Base-by-base conservation (phyloP, 1,139 yeast species). In the Nakaseomyces kungkrabaensis region DNA sequence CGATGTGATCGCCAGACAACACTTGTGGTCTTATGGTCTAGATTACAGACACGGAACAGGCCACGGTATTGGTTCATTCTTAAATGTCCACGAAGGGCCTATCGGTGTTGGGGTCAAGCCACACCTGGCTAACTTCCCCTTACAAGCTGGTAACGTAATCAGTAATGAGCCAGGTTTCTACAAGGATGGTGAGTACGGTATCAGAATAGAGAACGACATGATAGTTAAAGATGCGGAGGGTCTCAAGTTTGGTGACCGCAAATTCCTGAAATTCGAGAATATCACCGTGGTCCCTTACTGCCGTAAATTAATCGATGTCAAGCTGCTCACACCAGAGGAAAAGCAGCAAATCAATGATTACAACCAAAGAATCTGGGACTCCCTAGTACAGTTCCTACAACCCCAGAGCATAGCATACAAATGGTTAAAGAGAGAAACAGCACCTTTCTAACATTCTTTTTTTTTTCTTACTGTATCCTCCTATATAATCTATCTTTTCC, bases 31-130 rank as follows among this genome's bases (percentile, higher is more conserved):
- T 38, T 68, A 80, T 48, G 97, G 97, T 1, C 73, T 92, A 50
- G 97, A 94, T 68, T 94, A 92, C 68, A 81, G 85, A 50, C 99
- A 94, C 67, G 97, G 98, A 31, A 94, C 98, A 1, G 94, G 97
- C 1, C 99, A 94, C 67, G 98, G 98, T n/a, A 81, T 94, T 48
- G 98, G 97, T 4, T 75, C 95, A 0, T 92, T 74, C 64, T 77
- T 94, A 56, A 92, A 92, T 63, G 98, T 92, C 41, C 98, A 94
- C 66, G 97, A 94, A 65, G 96, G 96, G 4, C 98, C 98, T 11
- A 81, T 90, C 52, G 96, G 97, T 8, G 85, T 92, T 59, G 94
- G 96, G 1, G 78, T 82, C 58, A 76, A 85, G 57, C 70, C 67
- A 22, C 59, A 58, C 29, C 56, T 68, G 41, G 59, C 62, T 25